Base-by-base conservation (phyloP, 169 alveolate genomes). In the Plasmodium ovale region DNA sequence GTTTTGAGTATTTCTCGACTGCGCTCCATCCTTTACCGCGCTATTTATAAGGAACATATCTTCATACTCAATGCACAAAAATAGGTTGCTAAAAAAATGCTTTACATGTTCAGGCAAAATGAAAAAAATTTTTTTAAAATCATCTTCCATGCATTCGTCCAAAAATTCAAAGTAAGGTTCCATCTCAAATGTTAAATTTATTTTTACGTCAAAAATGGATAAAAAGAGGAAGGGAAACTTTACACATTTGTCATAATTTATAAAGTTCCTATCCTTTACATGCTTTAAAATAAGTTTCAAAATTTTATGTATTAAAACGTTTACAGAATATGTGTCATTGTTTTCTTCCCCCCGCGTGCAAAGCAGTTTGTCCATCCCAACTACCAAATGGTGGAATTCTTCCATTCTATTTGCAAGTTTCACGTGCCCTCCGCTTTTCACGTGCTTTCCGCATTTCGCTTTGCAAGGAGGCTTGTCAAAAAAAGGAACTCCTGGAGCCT, bases 261-360 rank as follows among this genome's bases (percentile, higher is more conserved):
- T 79, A 64, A 49, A 79, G 37, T 79, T 58, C 27, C 39, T 67
- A 79, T 42, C 65, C 39, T 79, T 35, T 70, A 79, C 25, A 65
- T 79, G 82, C n/a, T 79, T 79, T 79, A 79, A 59, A 65, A 79
- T 79, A 49, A 19, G 27, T 65, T 79, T 79, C 54, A 79, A 79
- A n/a, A 79, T 65, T 39, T 79, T 79, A 69, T 79, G 62, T 56
- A 79, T 65, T 16, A 54, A n/a, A 65, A 79, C 60, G n/a, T 79
- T 79, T 33, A 79, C 31, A 12, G 89, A 65, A 65, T 53, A 65
- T 7, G 29, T 19, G 44, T 51, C 62, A 25, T 37, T 39, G 27
- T 79, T 79, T 2, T 58, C 42, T 27, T 59, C 37, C 21, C 31
- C 60, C 5, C 12, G 29, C 19, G 29, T 51, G 12, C 14, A n/a